Evolutionary conservation across 2,329 filamentous ascomycete species (phyloP).

Genomic region (Aspergillus sp.): DNA sequence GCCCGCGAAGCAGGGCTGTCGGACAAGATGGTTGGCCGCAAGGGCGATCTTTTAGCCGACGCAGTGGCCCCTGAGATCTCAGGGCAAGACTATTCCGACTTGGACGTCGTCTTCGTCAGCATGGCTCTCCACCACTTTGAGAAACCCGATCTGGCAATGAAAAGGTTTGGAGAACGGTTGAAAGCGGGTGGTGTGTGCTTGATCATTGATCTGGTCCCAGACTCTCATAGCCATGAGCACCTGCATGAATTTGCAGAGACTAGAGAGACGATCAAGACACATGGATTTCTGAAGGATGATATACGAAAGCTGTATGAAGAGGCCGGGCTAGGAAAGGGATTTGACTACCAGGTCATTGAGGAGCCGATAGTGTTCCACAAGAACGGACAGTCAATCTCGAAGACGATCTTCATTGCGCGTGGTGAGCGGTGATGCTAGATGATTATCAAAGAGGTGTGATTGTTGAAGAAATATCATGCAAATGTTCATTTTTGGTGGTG

Average conservation of each 20-base stretch:
- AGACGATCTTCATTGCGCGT: conserved; percentile 32
- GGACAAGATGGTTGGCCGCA: conserved; percentile 55
- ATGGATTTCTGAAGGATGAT: conserved; percentile 62
- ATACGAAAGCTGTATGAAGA: conserved; percentile 60
- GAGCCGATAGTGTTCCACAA: conserved; percentile 48
- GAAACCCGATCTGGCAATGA: conserved; percentile 59
- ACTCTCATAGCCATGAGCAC: conserved; percentile 29
- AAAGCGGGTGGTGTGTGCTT: conserved; percentile 64
- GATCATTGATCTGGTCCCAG: conserved; percentile 65
- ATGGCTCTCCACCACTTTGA: conserved; percentile 67
- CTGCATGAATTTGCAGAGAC: conserved; percentile 32
- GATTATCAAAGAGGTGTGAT: background rate
- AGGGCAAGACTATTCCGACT: conserved; percentile 62
- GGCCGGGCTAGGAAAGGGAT: conserved; percentile 59
- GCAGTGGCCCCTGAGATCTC: conserved; percentile 55
- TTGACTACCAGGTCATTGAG: conserved; percentile 56
- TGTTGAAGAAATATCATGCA: background rate
- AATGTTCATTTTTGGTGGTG: no score
- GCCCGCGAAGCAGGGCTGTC: conserved; percentile 51
- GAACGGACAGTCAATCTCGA: conserved; percentile 20
- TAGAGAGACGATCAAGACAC: conserved; percentile 58
- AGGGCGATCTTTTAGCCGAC: conserved; percentile 57
- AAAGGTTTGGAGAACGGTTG: conserved; percentile 59
- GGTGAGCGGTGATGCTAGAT: conserved; percentile 21
- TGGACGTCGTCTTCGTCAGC: conserved; percentile 65